Conservation (phyloP, 1,284 basidiomycete species). For the Cryptococcus sp. region DNA sequence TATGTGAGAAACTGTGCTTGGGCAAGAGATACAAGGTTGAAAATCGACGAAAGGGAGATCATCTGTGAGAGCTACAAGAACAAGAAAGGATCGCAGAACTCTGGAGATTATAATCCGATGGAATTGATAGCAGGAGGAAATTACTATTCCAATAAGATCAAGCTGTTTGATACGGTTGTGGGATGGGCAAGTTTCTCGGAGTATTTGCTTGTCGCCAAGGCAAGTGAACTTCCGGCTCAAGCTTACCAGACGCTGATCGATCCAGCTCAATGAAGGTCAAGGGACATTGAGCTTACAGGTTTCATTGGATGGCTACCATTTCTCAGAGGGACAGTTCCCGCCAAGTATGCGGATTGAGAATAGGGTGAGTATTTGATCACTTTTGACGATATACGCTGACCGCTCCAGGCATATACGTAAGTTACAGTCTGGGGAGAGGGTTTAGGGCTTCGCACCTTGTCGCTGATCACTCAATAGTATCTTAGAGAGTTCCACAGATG, state of each 20-base stretch:
- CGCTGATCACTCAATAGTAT: slow-evolving; percentile 51
- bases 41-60: slow-evolving; percentile 78
- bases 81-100: slow-evolving; percentile 74
- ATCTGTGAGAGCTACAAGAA: slow-evolving; percentile 82
- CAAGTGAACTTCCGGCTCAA: slow-evolving; percentile 55
- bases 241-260: slow-evolving; percentile 5
- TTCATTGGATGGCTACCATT: slow-evolving; percentile 80
- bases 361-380: slow-evolving; percentile 48
- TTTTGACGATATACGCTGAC: slow-evolving; percentile 3
- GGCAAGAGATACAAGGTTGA: slow-evolving; percentile 72
- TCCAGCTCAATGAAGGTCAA: slow-evolving; percentile 58
- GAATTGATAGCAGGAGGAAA: slow-evolving; percentile 73
- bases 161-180: slow-evolving; percentile 79
- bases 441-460: too few relatives aligned
- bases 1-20: slow-evolving; percentile 92
- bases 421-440: background rate
- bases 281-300: slow-evolving; percentile 76
- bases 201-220: slow-evolving; percentile 77
- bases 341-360: slow-evolving; percentile 82
- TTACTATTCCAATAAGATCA: slow-evolving; percentile 68
- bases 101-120: slow-evolving; percentile 60
- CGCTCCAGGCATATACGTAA: slow-evolving; percentile 33
- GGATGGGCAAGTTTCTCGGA: slow-evolving; percentile 97
- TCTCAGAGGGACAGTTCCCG: slow-evolving; percentile 83
- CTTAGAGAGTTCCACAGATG: slow-evolving; percentile 85